Evolutionary conservation across 1,284 basidiomycete species (phyloP), one percentile per base, ranked within the genome.

Genomic region (Erythrobasidium hasegawianum): DNA sequence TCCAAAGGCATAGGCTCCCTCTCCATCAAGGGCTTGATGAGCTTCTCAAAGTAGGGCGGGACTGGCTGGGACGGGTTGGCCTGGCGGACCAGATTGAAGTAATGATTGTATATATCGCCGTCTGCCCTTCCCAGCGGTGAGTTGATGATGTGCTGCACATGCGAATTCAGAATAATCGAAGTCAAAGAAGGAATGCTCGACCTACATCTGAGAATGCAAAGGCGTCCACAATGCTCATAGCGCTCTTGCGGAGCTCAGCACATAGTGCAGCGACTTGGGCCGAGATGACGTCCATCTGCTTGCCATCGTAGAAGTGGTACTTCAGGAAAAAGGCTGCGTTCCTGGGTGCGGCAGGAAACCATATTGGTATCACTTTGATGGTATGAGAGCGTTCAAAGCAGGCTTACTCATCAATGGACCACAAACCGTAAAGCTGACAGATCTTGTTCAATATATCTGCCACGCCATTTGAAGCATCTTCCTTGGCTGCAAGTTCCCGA

Each of bases 341-440:
- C 78, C n/a, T n/a, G n/a, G n/a, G n/a, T n/a, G n/a, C n/a, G n/a
- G n/a, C n/a, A n/a, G n/a, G n/a, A n/a, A n/a, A n/a, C n/a, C n/a
- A n/a, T n/a, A n/a, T n/a, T n/a, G n/a, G n/a, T n/a, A n/a, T n/a
- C n/a, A n/a, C n/a, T n/a, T n/a, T n/a, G n/a, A n/a, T n/a, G n/a
- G n/a, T n/a, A n/a, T n/a, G n/a, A n/a, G n/a, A n/a, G n/a, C n/a
- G n/a, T n/a, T n/a, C n/a, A n/a, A n/a, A n/a, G n/a, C n/a, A n/a
- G n/a, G n/a, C n/a, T n/a, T n/a, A n/a, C n/a, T 83, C 82, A 73
- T 83, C 82, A 71, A 83, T 79, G 73, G 81, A 79, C 81, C 81
- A 83, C 11, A 82, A 75, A n/a, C 81, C 80, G 70, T 81, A 81
- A 43, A 81, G 71, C 57, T 72, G 71, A 62, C 77, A 78, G 43